Conservation (phyloP, 139 green algal species). For the Closterium sp. region DNA sequence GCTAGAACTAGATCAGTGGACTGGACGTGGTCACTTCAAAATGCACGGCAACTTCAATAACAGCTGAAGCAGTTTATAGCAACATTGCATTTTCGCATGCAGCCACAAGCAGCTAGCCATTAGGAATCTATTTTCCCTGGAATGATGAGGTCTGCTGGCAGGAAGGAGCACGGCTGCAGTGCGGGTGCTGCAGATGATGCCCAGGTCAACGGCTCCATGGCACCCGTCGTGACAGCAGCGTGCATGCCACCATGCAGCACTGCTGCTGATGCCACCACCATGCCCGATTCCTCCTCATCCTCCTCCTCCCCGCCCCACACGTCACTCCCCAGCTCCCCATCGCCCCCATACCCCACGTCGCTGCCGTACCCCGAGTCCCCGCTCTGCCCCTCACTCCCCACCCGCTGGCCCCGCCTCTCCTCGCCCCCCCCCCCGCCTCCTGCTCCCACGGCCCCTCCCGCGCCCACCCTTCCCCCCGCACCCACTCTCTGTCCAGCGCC, state of each 20-base stretch:
- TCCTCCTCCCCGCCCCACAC: background rate
- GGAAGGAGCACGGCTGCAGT: background rate
- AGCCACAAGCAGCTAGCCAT: background rate
- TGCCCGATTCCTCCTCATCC: background rate
- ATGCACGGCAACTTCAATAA: too few relatives aligned
- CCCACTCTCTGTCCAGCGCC: background rate
- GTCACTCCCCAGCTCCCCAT: background rate
- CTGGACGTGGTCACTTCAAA: too few relatives aligned
- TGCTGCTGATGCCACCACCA: background rate
- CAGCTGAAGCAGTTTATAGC: too few relatives aligned
- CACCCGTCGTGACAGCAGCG: background rate
- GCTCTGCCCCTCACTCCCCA: background rate
- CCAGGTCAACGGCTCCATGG: background rate
- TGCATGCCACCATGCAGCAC: background rate
- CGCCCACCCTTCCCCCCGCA: background rate
- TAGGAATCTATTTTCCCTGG: background rate
- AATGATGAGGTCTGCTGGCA: background rate
- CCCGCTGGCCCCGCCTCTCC: background rate
- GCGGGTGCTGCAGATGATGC: background rate
- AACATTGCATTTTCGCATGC: too few relatives aligned
- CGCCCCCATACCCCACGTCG: background rate
- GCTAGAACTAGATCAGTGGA: too few relatives aligned
- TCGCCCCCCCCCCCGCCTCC: background rate
- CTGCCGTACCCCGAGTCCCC: background rate
- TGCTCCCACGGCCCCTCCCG: background rate